Evolutionary conservation across 495 filamentous ascomycete species (phyloP), one percentile per base, ranked within the genome.

Genomic region (Mycothermus thermophilus): DNA sequence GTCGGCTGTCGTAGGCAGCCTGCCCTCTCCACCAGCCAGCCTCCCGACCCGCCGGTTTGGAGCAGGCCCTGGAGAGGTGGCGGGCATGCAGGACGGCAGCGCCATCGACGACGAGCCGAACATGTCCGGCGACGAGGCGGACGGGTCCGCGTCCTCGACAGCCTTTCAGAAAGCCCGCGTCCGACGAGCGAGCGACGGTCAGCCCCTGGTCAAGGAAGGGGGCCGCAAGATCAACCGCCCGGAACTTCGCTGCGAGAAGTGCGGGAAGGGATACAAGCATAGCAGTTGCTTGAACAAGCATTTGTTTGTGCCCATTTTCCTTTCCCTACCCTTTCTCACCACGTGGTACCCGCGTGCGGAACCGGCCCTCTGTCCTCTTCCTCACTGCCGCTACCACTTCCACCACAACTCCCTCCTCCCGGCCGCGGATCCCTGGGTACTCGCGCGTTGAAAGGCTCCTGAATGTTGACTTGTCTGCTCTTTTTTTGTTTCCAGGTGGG

Each of bases 241-340:
- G 47, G 88, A 95, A 55, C 71, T 97, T 52, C 81, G 83, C 62
- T 97, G 90, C 66, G 87, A 95, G 53, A 90, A 83, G 62, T 97
- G 90, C 70, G 90, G 90, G 60, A 97, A 97, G 72, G 86, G 83
- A 64, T 97, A 97, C 77, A 97, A 97, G 79, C 90, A 97, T 75
- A 88, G 88, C 77, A 96, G 92, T 71, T 97, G 90, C 79, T 77
- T 97, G 69, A 90, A 83, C 58, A 97, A 97, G 75, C 90, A 97
- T 79, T 84, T 95, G 90, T 97, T 79, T 77, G 90, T 95, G 75
- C 71, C 68, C 72, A 63, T 59, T 66, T 59, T 65, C 61, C 50
- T 51, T 47, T 44, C 54, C 42, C 56, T 54, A 48, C 57, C 56
- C 55, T 60, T 61, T 59, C 55, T 56, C 59, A 42, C 36, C 42